A percentile compares a stretch with the other conserved stretches of the same genome.
These are phyloP conservation scores for Tetraselmis striata DNA, from an alignment of 139 green algal species.

Conservation along the genomic window DNA sequence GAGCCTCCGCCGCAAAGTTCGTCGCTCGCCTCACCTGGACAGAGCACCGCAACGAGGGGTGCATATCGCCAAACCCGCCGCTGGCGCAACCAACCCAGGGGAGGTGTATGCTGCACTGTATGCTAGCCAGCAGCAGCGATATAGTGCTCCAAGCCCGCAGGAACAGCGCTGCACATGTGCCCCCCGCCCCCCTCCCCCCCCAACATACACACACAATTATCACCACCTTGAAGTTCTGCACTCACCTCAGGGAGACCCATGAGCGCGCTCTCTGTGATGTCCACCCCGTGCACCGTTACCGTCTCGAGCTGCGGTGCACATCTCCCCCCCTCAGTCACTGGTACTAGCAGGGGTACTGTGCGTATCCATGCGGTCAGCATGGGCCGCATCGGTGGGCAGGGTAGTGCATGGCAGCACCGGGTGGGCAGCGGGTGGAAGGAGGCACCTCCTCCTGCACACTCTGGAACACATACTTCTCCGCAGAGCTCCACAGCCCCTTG, in stretches of 20 bases:
- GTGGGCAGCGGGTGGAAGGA: too few species aligned
- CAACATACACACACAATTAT: neutral
- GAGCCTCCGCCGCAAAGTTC: slow-evolving; percentile 73
- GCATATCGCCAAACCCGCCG: too few species aligned
- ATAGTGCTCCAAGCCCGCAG: neutral
- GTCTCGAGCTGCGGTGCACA: slow-evolving; percentile 20
- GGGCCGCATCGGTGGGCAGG: too few species aligned
- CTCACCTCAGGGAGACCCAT: slow-evolving; percentile 32
- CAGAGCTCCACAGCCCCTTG: neutral
- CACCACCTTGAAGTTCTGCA: neutral
- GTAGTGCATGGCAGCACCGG: too few species aligned
- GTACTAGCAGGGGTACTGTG: neutral
- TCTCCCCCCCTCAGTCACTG: neutral
- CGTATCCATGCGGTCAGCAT: neutral
- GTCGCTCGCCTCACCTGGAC: slow-evolving; percentile 58
- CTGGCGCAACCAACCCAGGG: too few species aligned
- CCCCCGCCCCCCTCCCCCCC: too few species aligned
- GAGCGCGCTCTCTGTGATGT: slow-evolving; percentile 49
- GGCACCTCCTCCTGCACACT: neutral
- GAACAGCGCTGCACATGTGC: neutral
- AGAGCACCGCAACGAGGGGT: too few species aligned
- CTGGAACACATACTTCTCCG: neutral
- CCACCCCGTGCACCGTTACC: slow-evolving; percentile 49
- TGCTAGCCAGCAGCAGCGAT: too few species aligned
- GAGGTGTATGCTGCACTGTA: too few species aligned